These are phyloP conservation scores for Naganishia antarctica DNA, from an alignment of 768 basidiomycete genomes.

Conservation along the genomic window DNA sequence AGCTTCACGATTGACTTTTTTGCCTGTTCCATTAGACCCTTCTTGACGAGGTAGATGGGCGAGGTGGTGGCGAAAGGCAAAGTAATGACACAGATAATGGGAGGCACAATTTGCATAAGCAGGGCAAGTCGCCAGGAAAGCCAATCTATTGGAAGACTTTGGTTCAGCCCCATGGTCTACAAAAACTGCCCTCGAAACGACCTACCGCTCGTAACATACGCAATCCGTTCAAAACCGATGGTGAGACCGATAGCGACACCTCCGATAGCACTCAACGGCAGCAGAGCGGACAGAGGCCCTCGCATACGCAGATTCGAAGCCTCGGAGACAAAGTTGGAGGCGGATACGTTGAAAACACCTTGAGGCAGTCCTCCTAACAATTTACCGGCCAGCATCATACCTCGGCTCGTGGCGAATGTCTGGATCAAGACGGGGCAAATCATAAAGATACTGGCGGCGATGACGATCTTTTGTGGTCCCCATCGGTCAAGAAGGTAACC, in stretches of 20 bases:
- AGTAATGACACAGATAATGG: slow-evolving; percentile 10
- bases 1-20: slow-evolving; percentile 13
- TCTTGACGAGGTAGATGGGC: slow-evolving; percentile 26
- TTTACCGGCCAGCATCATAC: slow-evolving; percentile 28
- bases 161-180: background rate
- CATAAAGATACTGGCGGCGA: slow-evolving; percentile 25
- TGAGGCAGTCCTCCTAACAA: slow-evolving; percentile 26
- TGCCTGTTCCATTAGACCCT: slow-evolving; percentile 20
- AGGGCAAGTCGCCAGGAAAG: slow-evolving; percentile 28
- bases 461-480: slow-evolving; percentile 24
- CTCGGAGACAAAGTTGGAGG: slow-evolving; percentile 28
- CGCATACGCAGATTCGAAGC: slow-evolving; percentile 22
- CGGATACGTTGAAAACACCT: slow-evolving; percentile 26
- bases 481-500: slow-evolving; percentile 24
- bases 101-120: slow-evolving; percentile 24
- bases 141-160: slow-evolving; percentile 15
- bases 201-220: slow-evolving; percentile 26
- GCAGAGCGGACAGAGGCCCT: slow-evolving; percentile 20
- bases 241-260: slow-evolving; percentile 23
- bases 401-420: slow-evolving; percentile 17
- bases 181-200: background rate
- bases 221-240: slow-evolving; percentile 24
- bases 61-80: slow-evolving; percentile 25
- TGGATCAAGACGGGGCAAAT: slow-evolving; percentile 22
- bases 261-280: slow-evolving; percentile 19